A percentile compares a stretch with the other conserved stretches of the same genome.
phyloP scores from a whole-genome alignment of 2,329 filamentous ascomycete species.

The Sporothrix pallida region DNA sequence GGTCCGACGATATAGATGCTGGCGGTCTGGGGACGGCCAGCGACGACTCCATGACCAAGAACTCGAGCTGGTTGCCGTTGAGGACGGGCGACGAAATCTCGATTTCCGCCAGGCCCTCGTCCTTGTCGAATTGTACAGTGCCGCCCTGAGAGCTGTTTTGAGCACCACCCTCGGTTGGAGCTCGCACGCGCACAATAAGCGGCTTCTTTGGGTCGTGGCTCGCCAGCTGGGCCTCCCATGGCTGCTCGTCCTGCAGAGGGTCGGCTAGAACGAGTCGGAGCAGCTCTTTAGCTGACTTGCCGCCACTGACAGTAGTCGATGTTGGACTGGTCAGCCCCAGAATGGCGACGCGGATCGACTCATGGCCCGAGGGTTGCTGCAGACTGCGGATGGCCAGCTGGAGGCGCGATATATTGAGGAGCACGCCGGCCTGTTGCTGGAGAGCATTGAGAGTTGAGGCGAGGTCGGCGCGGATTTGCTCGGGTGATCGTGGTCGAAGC shows the following conservation, averaged over 20 bases:
- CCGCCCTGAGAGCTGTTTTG: not conserved
- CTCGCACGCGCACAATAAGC: slow-evolving; percentile 64
- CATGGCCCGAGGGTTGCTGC: slow-evolving; percentile 60
- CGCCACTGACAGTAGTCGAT: slow-evolving; percentile 45
- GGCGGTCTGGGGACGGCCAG: slow-evolving; percentile 54
- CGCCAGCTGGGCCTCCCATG: slow-evolving; percentile 70
- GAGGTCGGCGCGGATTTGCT: slow-evolving; percentile 52
- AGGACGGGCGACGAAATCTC: slow-evolving; percentile 67
- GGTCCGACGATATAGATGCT: slow-evolving; percentile 40
- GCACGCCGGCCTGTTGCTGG: slow-evolving; percentile 63
- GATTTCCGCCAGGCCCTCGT: slow-evolving; percentile 62
- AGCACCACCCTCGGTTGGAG: slow-evolving; percentile 42
- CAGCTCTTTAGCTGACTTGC: slow-evolving; percentile 65
- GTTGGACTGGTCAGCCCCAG: slow-evolving; percentile 53
- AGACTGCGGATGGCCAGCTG: slow-evolving; percentile 73
- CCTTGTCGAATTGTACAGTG: not conserved
- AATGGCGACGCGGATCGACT: slow-evolving; percentile 65
- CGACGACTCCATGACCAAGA: slow-evolving; percentile 58
- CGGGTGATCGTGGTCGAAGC: not conserved
- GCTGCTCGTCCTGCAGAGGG: slow-evolving; percentile 65
- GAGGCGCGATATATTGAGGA: slow-evolving; percentile 71
- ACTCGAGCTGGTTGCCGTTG: slow-evolving; percentile 67
- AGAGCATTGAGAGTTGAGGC: slow-evolving; percentile 65
- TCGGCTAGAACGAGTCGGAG: slow-evolving; percentile 74
- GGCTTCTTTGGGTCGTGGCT: slow-evolving; percentile 59